Conservation (phyloP, 495 filamentous ascomycete genomes). For the Talaromyces thailandensis region DNA sequence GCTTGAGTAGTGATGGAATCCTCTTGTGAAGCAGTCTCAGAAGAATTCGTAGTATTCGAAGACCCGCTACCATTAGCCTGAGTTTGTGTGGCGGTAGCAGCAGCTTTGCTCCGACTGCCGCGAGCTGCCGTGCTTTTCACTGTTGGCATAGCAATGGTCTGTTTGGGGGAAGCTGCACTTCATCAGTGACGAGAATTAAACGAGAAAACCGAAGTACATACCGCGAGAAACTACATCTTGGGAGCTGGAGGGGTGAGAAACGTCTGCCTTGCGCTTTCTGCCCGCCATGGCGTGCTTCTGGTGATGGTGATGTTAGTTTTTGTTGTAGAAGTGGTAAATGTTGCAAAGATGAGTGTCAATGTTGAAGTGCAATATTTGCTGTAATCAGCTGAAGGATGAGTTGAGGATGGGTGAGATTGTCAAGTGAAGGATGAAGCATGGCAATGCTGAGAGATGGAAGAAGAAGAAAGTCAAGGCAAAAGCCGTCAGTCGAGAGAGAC, state of each 20-base stretch:
- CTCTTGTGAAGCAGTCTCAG: neutral
- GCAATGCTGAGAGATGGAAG: neutral
- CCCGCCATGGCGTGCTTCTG: constrained; percentile 8
- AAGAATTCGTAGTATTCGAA: neutral
- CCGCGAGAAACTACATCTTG: neutral
- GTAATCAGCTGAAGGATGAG: neutral
- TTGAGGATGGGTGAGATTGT: neutral
- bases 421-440: neutral
- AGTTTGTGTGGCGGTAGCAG: neutral
- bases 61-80: neutral
- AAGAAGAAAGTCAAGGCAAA: neutral
- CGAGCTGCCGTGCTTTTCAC: neutral
- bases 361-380: neutral
- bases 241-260: neutral
- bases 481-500: neutral
- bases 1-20: neutral
- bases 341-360: neutral
- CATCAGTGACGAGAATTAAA: neutral
- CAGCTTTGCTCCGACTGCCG: neutral
- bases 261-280: constrained; percentile 6
- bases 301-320: neutral
- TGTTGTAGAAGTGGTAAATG: neutral
- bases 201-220: neutral
- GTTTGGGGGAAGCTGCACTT: neutral
- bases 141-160: neutral